Percentiles rank a stretch among this genome's conserved stretches.
phyloP scores from a whole-genome alignment of 1,284 basidiomycete genomes.

The Rhodotorula sp. region DNA sequence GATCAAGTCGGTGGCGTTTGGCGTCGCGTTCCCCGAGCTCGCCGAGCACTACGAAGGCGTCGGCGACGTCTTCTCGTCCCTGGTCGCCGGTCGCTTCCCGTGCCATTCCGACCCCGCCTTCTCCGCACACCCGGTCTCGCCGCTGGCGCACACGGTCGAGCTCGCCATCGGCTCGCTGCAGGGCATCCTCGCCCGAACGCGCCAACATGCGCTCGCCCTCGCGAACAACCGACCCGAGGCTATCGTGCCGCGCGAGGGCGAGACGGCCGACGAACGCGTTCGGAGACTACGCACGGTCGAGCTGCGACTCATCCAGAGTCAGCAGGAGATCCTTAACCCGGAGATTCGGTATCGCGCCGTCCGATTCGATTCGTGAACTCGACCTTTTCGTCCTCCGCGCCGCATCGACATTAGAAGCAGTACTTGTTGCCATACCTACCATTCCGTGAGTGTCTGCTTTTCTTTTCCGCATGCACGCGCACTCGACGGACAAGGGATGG shows the following conservation, averaged over 20 bases:
- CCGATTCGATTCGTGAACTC: slow-evolving; percentile 13
- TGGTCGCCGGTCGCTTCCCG: slow-evolving; percentile 77
- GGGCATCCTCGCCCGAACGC: slow-evolving; percentile 71
- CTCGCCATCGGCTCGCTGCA: slow-evolving; percentile 78
- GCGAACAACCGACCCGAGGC: slow-evolving; percentile 53
- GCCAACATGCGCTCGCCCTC: slow-evolving; percentile 55
- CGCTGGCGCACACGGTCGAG: slow-evolving; percentile 55
- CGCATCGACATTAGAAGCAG: neutral
- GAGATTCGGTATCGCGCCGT: slow-evolving; percentile 37
- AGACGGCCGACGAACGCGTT: slow-evolving; percentile 60
- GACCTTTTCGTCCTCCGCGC: neutral
- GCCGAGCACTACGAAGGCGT: slow-evolving; percentile 94
- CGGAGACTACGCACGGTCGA: slow-evolving; percentile 81
- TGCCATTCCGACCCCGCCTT: slow-evolving; percentile 21
- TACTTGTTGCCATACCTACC: slow-evolving; percentile 17
- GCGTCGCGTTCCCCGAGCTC: slow-evolving; percentile 72
- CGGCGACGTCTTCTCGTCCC: slow-evolving; percentile 93
- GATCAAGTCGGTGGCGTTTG: slow-evolving; percentile 55
- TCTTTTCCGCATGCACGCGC: neutral
- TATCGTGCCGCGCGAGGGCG: slow-evolving; percentile 37
- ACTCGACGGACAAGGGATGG: slow-evolving; percentile 3
- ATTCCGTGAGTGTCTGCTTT: neutral
- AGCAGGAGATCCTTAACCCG: slow-evolving; percentile 56
- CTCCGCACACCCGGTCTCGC: slow-evolving; percentile 59
- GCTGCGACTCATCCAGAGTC: slow-evolving; percentile 72